Evolutionary conservation across 306 rosid species (phyloP), one percentile per base, ranked within the genome.

Genomic region (Prinsepia uniflora): DNA sequence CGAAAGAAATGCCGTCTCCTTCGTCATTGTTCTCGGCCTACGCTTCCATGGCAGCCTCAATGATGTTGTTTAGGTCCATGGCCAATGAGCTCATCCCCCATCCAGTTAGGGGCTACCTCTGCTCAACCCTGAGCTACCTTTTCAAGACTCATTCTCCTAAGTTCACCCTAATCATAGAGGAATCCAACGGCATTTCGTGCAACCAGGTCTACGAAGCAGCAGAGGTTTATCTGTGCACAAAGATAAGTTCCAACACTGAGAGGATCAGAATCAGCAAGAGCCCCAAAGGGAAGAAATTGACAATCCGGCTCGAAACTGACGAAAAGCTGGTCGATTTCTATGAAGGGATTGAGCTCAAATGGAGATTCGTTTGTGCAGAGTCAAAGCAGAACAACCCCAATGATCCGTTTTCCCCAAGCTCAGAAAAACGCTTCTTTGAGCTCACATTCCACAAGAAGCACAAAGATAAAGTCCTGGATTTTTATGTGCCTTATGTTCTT

Each of bases 151-250:
- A 65, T 11, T 75, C 92, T n/a, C 22, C 81, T 0, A 15, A n/a
- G 2, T 86, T 93, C 79, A 90, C 96, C 10, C 89, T 93, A 2
- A 34, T 93, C 80, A 81, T 93, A 69, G 96, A 93, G 63, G 96
- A 93, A 20, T 73, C 76, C 12, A 54, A 8, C 10, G 88, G 89
- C 49, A 84, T 90, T 3, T 22, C 81, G 14, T 78, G 88, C 20
- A 93, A 93, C 80, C 87, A 85, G 76, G 82, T 93, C 34, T 93
- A 71, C 34, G 94, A 88, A 7, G 98, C 98, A 0, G 94, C 97
- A 0, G 88, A 87, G 44, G 52, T 82, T 3, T 90, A 88, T 83
- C 76, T 93, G 59, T 83, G 84, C 71, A 77, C 92, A 10, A 83
- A 20, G 64, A 81, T 88, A 7, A 81, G 81, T 45, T 79, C 92